A percentile compares a stretch with the other conserved stretches of the same genome.
phyloP scores from a whole-genome alignment of 169 alveolate species.

The Plasmodium ovale region DNA sequence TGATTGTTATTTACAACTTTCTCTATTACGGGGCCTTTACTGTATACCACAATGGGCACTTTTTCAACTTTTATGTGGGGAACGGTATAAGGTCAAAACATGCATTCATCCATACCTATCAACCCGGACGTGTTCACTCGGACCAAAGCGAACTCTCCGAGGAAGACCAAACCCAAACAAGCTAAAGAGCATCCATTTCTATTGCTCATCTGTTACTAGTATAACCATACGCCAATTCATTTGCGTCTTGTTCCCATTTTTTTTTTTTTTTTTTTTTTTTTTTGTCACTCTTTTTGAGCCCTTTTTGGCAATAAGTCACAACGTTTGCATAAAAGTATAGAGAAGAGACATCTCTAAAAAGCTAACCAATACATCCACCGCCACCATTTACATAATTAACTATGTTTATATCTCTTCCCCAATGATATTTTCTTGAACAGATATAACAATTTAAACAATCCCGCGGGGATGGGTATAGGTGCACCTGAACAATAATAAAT shows the following conservation, averaged over 20 bases:
- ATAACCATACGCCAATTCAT: not conserved
- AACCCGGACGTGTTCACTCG: conserved; percentile 43
- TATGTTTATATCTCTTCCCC: too few relatives aligned
- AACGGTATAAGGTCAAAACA: conserved; percentile 60
- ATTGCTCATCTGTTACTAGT: not conserved
- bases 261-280: not conserved
- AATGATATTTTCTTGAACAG: too few relatives aligned
- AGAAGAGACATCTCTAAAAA: conserved; percentile 19
- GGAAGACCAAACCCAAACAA: conserved; percentile 28
- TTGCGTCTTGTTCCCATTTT: too few relatives aligned
- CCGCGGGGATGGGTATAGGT: too few relatives aligned
- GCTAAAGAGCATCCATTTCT: not conserved
- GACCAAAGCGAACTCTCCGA: conserved; percentile 66
- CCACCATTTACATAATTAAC: too few relatives aligned
- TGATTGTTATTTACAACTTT: conserved; percentile 45
- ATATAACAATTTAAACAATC: too few relatives aligned
- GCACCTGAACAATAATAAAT: too few relatives aligned
- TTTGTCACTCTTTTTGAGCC: not conserved
- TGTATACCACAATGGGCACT: conserved; percentile 27
- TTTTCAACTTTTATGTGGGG: conserved; percentile 57
- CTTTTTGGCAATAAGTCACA: too few relatives aligned
- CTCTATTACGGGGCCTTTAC: conserved; percentile 59
- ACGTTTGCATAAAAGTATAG: not conserved
- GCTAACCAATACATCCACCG: too few relatives aligned
- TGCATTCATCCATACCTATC: conserved; percentile 41